These are phyloP conservation scores for Pleurotus tuber-regium DNA, from an alignment of 768 basidiomycete species.

Conservation along the genomic window DNA sequence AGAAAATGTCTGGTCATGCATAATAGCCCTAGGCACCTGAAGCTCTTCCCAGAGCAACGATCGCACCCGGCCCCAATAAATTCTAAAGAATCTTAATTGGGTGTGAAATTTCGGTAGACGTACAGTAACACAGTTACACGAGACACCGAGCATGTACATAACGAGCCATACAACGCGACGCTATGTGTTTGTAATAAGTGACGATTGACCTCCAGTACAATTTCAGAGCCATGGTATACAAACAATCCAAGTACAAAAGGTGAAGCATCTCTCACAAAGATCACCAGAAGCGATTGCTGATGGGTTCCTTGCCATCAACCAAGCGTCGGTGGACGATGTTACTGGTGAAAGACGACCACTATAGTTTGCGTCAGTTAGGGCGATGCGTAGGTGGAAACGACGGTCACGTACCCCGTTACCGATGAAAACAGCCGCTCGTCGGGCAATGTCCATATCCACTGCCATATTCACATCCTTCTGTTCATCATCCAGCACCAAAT, in stretches of 20 bases:
- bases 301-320: constrained; percentile 33
- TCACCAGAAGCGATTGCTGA: constrained; percentile 42
- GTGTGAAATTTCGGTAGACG: too few relatives aligned
- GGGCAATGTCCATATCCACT: constrained; percentile 55
- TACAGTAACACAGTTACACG: too few relatives aligned
- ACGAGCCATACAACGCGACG: too few relatives aligned
- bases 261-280: not conserved
- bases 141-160: too few relatives aligned
- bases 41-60: too few relatives aligned
- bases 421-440: constrained; percentile 47
- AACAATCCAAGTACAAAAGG: not conserved
- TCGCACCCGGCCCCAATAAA: too few relatives aligned
- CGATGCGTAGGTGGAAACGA: not conserved
- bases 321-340: constrained; percentile 4
- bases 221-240: too few relatives aligned
- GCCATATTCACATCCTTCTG: constrained; percentile 47
- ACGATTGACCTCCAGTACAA: too few relatives aligned
- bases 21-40: too few relatives aligned
- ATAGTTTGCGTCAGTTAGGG: not conserved
- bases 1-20: too few relatives aligned
- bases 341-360: constrained; percentile 49
- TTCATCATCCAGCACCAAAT: constrained; percentile 43
- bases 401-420: constrained; percentile 21
- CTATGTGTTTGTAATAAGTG: too few relatives aligned
- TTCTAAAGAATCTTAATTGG: too few relatives aligned